Evolutionary conservation across 176 grass and related monocot species (phyloP).

Genomic region (Musa schizocarpa): DNA sequence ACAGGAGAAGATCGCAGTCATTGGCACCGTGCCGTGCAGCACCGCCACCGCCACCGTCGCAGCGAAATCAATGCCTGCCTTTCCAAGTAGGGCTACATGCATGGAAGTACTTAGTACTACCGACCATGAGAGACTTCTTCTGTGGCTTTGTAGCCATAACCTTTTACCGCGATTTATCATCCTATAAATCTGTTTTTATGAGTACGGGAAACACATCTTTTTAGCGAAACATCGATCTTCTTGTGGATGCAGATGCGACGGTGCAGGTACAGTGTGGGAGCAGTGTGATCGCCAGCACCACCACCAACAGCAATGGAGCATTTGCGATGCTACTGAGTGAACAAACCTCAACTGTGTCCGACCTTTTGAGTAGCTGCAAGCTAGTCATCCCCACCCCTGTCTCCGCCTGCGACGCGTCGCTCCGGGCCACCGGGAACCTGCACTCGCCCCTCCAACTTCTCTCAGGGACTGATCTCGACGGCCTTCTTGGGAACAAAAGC

Average conservation of each 20-base stretch:
- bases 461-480: too few relatives aligned
- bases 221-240: not conserved
- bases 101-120: not conserved
- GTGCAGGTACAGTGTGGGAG: constrained; percentile 30
- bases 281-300: constrained; percentile 22
- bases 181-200: not conserved
- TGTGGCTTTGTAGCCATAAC: too few relatives aligned
- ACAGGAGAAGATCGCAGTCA: constrained; percentile 26
- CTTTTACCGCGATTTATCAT: not conserved
- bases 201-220: not conserved
- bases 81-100: constrained; percentile 40
- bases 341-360: too few relatives aligned
- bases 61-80: not conserved
- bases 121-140: not conserved
- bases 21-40: constrained; percentile 50
- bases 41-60: not conserved
- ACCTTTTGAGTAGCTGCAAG: too few relatives aligned
- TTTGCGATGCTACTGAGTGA: constrained; percentile 18
- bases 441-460: too few relatives aligned
- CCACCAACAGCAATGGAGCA: constrained; percentile 28
- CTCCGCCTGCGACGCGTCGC: too few relatives aligned
- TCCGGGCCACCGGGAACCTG: too few relatives aligned
- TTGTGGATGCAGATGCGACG: constrained; percentile 29
- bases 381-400: too few relatives aligned
- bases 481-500: too few relatives aligned